phyloP scores from a whole-genome alignment of 805 yeast genomes.

The Lachancea sp. region DNA sequence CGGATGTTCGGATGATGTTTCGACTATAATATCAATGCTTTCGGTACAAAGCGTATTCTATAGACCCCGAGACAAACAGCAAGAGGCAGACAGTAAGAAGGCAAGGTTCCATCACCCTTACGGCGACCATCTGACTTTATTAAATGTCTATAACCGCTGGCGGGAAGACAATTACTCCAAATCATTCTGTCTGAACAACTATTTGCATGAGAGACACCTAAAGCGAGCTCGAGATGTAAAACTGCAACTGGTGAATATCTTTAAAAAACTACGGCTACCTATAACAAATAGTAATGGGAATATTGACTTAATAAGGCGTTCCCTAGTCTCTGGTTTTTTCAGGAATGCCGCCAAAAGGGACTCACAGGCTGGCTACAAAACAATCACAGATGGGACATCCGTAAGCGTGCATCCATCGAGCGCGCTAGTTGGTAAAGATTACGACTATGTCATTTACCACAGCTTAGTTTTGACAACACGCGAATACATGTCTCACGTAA shows the following conservation, averaged over 20 bases:
- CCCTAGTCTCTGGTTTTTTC: constrained; percentile 63
- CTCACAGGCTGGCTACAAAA: constrained; percentile 67
- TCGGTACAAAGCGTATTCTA: constrained; percentile 78
- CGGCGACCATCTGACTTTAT: constrained; percentile 78
- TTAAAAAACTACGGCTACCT: constrained; percentile 43
- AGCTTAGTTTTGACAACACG: constrained; percentile 73
- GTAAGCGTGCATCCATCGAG: constrained; percentile 88
- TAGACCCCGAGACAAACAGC: constrained; percentile 73
- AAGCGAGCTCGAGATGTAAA: constrained; percentile 74
- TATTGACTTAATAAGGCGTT: constrained; percentile 50
- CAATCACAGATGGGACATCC: constrained; percentile 61
- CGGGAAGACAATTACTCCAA: constrained; percentile 48
- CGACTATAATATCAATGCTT: constrained; percentile 82
- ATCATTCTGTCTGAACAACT: constrained; percentile 40
- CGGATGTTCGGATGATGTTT: constrained; percentile 71
- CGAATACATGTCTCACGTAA: constrained; percentile 88
- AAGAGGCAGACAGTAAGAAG: constrained; percentile 70
- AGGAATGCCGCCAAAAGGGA: constrained; percentile 61
- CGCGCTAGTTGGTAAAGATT: constrained; percentile 50
- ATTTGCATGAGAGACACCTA: constrained; percentile 71
- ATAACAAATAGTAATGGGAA: constrained; percentile 49
- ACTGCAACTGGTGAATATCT: constrained; percentile 55
- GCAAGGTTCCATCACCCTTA: constrained; percentile 65
- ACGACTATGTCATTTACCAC: constrained; percentile 78
- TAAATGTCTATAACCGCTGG: constrained; percentile 81